Percentiles rank a stretch among this genome's conserved stretches.
These are phyloP conservation scores for Solanum hybrid DNA, from an alignment of 305 asterid genomes.

Conservation along the genomic window DNA sequence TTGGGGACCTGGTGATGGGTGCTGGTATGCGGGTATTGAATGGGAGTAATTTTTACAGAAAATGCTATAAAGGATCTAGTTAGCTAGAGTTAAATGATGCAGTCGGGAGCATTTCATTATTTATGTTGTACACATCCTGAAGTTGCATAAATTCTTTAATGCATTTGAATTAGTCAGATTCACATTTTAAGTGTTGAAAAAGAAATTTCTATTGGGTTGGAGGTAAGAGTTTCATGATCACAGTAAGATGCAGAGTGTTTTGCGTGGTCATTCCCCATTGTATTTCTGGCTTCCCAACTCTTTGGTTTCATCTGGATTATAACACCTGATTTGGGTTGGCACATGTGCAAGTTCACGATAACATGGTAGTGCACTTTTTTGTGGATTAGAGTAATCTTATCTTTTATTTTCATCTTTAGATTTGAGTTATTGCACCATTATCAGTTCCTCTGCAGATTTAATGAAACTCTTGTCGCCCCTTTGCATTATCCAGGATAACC, in stretches of 20 bases:
- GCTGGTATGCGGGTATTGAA: not conserved
- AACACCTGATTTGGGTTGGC: not conserved
- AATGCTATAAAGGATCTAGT: not conserved
- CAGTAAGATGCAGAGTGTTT: not conserved
- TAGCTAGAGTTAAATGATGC: not conserved
- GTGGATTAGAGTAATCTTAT: not conserved
- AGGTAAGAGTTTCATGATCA: not conserved
- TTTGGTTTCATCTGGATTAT: not conserved
- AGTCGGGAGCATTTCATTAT: not conserved
- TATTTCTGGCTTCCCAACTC: not conserved
- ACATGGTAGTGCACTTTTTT: not conserved
- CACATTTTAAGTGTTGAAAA: not conserved
- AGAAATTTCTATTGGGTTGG: not conserved
- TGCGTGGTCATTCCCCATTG: not conserved
- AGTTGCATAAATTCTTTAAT: not conserved
- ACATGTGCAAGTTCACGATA: not conserved
- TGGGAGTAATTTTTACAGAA: not conserved
- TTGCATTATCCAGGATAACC: constrained; percentile 43
- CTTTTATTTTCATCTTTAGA: constrained; percentile 4
- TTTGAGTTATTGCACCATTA: not conserved
- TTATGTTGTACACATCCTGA: not conserved
- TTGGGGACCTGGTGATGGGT: not conserved
- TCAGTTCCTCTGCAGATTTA: not conserved
- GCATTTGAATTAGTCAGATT: not conserved
- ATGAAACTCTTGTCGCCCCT: not conserved